A percentile compares a stretch with the other conserved stretches of the same genome.
phyloP scores from a whole-genome alignment of 1,139 yeast genomes.

The Eremothecium cymbalariae region DNA sequence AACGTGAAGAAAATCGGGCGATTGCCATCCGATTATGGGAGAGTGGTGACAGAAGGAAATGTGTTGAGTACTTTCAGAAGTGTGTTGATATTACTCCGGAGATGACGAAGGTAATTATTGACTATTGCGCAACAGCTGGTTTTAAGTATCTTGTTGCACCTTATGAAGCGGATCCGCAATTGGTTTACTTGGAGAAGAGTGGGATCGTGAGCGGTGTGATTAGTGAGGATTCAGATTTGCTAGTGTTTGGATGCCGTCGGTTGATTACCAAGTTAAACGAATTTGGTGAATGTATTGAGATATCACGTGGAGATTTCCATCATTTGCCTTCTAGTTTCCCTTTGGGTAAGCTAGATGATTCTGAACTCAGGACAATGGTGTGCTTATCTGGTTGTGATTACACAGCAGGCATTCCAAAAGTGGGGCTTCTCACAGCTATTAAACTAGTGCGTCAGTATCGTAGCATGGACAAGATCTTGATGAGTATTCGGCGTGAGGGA shows the following conservation, averaged over 20 bases:
- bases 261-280: constrained; percentile 78
- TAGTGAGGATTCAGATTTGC: constrained; percentile 89
- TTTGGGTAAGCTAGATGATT: constrained; percentile 41
- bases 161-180: constrained; percentile 95
- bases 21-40: constrained; percentile 45
- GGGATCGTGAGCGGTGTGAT: constrained; percentile 79
- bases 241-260: constrained; percentile 75
- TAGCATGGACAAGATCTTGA: constrained; percentile 47
- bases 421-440: constrained; percentile 77
- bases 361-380: constrained; percentile 68
- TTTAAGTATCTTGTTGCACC: constrained; percentile 89
- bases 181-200: constrained; percentile 75
- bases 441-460: constrained; percentile 46
- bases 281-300: constrained; percentile 65
- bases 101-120: constrained; percentile 83
- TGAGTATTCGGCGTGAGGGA: constrained; percentile 55
- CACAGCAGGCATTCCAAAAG: constrained; percentile 72
- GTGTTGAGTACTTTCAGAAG: constrained; percentile 64
- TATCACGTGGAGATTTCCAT: constrained; percentile 48
- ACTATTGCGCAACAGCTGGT: constrained; percentile 49
- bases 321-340: constrained; percentile 38
- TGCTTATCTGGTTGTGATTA: constrained; percentile 94
- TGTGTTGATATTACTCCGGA: constrained; percentile 83
- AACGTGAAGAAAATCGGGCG: constrained; percentile 49
- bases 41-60: constrained; percentile 49